Base-by-base conservation (phyloP, 306 rosid genomes). In the Quercus engelmannii region DNA sequence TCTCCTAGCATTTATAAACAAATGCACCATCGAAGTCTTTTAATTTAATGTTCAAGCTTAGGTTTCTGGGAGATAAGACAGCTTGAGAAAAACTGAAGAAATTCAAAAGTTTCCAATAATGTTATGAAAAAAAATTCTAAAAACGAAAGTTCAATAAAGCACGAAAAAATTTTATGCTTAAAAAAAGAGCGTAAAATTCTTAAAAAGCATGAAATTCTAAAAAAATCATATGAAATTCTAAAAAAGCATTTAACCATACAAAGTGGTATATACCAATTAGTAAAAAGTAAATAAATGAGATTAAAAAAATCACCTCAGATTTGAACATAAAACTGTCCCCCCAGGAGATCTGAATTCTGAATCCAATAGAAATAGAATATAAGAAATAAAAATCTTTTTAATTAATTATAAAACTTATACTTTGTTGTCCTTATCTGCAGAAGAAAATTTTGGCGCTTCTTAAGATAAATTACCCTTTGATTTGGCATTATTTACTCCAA, bases 381-480 rank as follows among this genome's bases (percentile, higher is more conserved):
- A 49, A 49, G 5, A 13, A 49, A 49, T 11, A 49, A 49, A 49
- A 49, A 12, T 41, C 14, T 49, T 1, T 49, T 49, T 49, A 49
- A 49, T 3, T 49, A 49, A 49, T 49, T 10, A 49, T 49, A 49
- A 49, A 49, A 10, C 31, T 41, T 74, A 19, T 43, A 46, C 20
- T 35, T 6, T 38, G 54, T 55, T 70, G 55, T 57, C 83, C 33
- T 64, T 8, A 33, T 52, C 20, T 79, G 78, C 0, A 59, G 49
- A 75, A 70, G 69, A 73, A 33, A 62, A 79, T 52, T 2, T 84
- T 87, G 88, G 86, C 71, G 76, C 71, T 73, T 88, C 5, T 71
- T 59, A 10, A 13, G 67, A 82, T 61, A 73, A 57, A 78, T 79
- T 23, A 79, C 78, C 91, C 87, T 85, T 78, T 0, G 46, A 82